A percentile compares a stretch with the other conserved stretches of the same genome.
Evolutionary conservation across 768 basidiomycete species (phyloP).

Genomic region (Trametes meyenii): DNA sequence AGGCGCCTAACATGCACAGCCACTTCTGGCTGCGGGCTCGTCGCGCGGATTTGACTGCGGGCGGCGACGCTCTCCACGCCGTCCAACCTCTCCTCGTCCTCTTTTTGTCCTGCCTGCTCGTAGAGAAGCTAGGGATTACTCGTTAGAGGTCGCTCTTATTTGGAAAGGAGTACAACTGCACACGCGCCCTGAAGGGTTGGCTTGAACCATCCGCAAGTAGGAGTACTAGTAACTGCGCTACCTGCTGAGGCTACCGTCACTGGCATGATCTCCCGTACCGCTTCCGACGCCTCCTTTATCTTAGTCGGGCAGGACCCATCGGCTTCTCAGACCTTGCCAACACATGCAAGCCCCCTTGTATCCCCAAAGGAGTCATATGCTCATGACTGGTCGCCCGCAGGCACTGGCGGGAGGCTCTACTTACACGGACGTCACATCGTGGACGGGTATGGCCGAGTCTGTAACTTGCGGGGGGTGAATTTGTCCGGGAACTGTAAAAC

Average conservation of each 20-base stretch:
- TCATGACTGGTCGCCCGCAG: conserved; percentile 69
- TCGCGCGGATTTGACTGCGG: too few relatives aligned
- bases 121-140: too few relatives aligned
- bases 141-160: too few relatives aligned
- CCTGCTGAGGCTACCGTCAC: not conserved
- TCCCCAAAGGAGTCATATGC: conserved; percentile 46
- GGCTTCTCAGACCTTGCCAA: not conserved
- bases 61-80: too few relatives aligned
- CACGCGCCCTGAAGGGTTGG: too few relatives aligned
- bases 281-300: conserved; percentile 31
- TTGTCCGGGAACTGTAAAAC: conserved; percentile 82
- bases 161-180: too few relatives aligned
- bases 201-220: too few relatives aligned
- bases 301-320: conserved; percentile 20
- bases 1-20: too few relatives aligned
- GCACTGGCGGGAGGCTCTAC: conserved; percentile 57
- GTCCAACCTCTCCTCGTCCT: too few relatives aligned
- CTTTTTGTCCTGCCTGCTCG: too few relatives aligned
- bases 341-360: not conserved
- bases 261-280: conserved; percentile 24
- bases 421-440: conserved; percentile 80
- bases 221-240: not conserved
- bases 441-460: conserved; percentile 78
- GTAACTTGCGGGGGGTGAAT: conserved; percentile 84
- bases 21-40: too few relatives aligned